Percentiles rank a stretch among this genome's conserved stretches.
These are phyloP conservation scores for Eryngium alpinum DNA, from an alignment of 140 eudicot species.

Conservation along the genomic window DNA sequence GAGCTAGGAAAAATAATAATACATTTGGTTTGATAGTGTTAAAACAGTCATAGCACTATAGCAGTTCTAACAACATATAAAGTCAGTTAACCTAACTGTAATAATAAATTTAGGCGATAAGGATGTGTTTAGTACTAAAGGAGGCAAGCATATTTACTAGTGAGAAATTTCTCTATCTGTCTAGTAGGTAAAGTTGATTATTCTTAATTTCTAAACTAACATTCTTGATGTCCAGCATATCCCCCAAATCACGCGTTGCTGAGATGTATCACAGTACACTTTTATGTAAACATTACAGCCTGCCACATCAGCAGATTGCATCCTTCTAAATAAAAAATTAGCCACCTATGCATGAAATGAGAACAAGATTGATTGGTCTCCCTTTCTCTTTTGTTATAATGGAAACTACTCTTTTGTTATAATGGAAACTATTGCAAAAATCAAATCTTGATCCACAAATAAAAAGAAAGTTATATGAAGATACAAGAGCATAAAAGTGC, in stretches of 20 bases:
- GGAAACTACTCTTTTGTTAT: neutral
- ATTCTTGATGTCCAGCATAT: neutral
- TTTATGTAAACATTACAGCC: neutral
- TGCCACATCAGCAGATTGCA: neutral
- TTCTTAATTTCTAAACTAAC: neutral
- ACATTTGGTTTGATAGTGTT: neutral
- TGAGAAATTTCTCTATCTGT: neutral
- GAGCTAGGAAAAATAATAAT: neutral
- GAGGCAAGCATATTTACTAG: neutral
- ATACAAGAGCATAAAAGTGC: no score
- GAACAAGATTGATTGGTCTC: no score
- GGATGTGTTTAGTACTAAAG: neutral
- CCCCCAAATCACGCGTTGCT: constrained; percentile 2
- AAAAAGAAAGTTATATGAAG: no score
- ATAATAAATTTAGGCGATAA: constrained; percentile 6
- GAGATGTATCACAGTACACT: neutral
- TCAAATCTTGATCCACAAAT: no score
- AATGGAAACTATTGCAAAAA: neutral
- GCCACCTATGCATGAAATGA: neutral
- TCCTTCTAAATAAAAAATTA: neutral
- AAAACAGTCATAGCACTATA: neutral
- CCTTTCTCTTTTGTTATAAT: neutral
- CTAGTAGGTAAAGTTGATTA: constrained; percentile 11
- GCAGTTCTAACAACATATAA: neutral
- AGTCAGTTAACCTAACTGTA: constrained; percentile 8